These are phyloP conservation scores for Plasmopara viticola DNA, from an alignment of 352 stramenopile species.

Conservation along the genomic window DNA sequence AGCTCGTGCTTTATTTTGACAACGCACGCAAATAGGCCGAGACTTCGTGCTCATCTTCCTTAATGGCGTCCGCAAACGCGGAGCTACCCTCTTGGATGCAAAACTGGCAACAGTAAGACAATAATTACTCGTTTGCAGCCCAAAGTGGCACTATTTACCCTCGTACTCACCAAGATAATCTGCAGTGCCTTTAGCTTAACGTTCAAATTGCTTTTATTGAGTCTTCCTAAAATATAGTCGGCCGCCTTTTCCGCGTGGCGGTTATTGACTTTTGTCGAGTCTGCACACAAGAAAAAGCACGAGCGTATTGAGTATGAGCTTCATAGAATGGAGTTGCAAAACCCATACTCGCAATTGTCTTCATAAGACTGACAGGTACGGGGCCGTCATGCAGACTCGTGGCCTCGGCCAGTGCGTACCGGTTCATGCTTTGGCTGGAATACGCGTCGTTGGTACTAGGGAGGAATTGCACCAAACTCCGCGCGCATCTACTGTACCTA, in stretches of 20 bases:
- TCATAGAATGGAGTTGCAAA: background rate
- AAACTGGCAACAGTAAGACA: slow-evolving; percentile 35
- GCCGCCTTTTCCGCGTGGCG: slow-evolving; percentile 73
- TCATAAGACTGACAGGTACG: slow-evolving; percentile 79
- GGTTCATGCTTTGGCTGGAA: slow-evolving; percentile 48
- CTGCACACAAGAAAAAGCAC: slow-evolving; percentile 19
- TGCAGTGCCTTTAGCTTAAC: slow-evolving; percentile 84
- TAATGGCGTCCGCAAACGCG: slow-evolving; percentile 51
- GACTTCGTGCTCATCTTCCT: slow-evolving; percentile 66
- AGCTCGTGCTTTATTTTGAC: background rate
- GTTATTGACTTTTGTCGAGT: slow-evolving; percentile 47
- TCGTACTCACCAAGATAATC: slow-evolving; percentile 62
- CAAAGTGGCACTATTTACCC: background rate
- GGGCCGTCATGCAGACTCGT: slow-evolving; percentile 79
- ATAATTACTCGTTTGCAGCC: slow-evolving; percentile 1
- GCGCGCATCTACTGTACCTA: too few relatives aligned
- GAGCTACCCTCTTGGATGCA: slow-evolving; percentile 66
- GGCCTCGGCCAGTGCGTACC: slow-evolving; percentile 68
- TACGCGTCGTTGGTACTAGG: background rate
- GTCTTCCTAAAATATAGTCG: slow-evolving; percentile 66
- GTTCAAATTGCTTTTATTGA: slow-evolving; percentile 79
- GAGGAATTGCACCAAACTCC: background rate
- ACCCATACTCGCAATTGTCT: slow-evolving; percentile 60
- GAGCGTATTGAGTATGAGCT: background rate
- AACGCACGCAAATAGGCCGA: slow-evolving; percentile 62